Conservation (phyloP, 257 asterid species). For the Gentiana straminea region DNA sequence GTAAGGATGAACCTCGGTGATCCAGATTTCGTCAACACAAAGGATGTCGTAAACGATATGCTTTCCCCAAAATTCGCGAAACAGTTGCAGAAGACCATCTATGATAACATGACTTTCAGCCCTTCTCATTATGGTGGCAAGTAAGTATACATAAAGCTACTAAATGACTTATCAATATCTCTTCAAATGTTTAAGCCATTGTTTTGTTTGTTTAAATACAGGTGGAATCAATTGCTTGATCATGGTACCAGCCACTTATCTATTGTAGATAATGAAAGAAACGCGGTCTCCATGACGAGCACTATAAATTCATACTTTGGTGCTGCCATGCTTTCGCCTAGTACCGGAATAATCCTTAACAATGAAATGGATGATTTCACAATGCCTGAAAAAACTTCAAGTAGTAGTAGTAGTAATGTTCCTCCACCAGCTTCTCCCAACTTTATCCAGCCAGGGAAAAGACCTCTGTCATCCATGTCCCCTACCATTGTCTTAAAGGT, state of each 20-base stretch:
- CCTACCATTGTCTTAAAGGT: slow-evolving; percentile 62
- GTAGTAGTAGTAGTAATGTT: neutral
- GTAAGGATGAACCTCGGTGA: slow-evolving; percentile 54
- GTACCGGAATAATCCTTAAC: slow-evolving; percentile 66
- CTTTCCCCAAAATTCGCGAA: slow-evolving; percentile 40
- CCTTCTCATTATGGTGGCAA: slow-evolving; percentile 52
- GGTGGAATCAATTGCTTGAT: slow-evolving; percentile 60
- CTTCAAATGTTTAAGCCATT: neutral
- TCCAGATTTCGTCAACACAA: slow-evolving; percentile 39
- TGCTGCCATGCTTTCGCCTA: slow-evolving; percentile 34
- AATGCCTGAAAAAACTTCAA: slow-evolving; percentile 21
- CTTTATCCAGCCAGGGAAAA: slow-evolving; percentile 49
- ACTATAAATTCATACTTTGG: slow-evolving; percentile 51
- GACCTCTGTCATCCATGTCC: slow-evolving; percentile 71
- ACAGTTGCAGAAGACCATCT: slow-evolving; percentile 26
- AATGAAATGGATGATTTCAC: slow-evolving; percentile 82
- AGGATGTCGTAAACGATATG: slow-evolving; percentile 29
- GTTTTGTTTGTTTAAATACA: slow-evolving; percentile 4
- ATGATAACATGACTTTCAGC: slow-evolving; percentile 41
- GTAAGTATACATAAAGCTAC: slow-evolving; percentile 17
- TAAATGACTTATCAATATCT: neutral
- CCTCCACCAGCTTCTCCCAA: slow-evolving; percentile 55
- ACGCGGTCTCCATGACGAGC: slow-evolving; percentile 62
- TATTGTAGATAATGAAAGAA: slow-evolving; percentile 46
- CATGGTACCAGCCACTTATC: slow-evolving; percentile 72